A percentile compares a stretch with the other conserved stretches of the same genome.
Conservation (phyloP, 352 stramenopile genomes). For the Phytophthora ramorum region DNA sequence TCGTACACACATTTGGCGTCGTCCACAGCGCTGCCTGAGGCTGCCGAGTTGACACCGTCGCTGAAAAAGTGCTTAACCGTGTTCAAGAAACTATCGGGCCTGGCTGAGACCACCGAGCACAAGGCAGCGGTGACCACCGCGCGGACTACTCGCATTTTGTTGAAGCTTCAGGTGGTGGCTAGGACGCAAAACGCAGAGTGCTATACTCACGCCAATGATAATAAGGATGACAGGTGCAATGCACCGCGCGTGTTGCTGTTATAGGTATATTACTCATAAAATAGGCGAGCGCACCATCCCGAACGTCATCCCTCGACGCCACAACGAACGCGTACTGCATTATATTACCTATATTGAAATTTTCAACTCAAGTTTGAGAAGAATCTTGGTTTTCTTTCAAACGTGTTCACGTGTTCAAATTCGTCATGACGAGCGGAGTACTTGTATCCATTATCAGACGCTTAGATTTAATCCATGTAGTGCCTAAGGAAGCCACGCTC, state of each 20-base stretch:
- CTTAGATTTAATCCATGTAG: too few species aligned
- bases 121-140: slow-evolving; percentile 3
- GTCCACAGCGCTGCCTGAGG: slow-evolving; percentile 38
- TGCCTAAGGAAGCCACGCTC: too few species aligned
- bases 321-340: background rate
- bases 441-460: too few species aligned
- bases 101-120: slow-evolving; percentile 7
- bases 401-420: too few species aligned
- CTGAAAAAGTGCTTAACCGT: slow-evolving; percentile 27
- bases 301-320: background rate
- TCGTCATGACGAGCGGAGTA: too few species aligned
- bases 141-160: slow-evolving; percentile 1
- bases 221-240: background rate
- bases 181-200: background rate
- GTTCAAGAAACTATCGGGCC: slow-evolving; percentile 4
- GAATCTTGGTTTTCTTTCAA: too few species aligned
- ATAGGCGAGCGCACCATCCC: slow-evolving; percentile 13
- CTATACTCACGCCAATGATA: background rate
- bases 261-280: background rate
- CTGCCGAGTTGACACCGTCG: slow-evolving; percentile 11
- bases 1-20: slow-evolving; percentile 42
- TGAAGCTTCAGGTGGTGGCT: background rate
- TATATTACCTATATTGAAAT: background rate
- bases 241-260: background rate
- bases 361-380: background rate